phyloP scores from a whole-genome alignment of 2,329 filamentous ascomycete species.

The Acrocalymma vagum region DNA sequence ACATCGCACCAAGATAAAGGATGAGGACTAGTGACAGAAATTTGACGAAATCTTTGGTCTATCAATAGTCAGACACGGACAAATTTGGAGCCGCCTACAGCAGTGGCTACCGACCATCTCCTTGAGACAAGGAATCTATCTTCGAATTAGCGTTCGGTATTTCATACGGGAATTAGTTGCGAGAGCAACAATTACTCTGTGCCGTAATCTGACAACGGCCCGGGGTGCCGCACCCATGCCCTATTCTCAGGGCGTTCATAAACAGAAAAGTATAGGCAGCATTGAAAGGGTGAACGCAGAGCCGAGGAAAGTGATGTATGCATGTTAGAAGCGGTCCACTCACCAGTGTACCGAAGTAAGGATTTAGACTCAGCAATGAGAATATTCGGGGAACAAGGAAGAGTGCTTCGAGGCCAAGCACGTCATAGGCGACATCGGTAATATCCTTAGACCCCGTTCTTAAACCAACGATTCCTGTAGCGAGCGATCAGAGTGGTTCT shows the following conservation, averaged over 20 bases:
- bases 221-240: background rate
- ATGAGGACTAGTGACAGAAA: constrained; percentile 81
- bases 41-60: constrained; percentile 87
- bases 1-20: constrained; percentile 72
- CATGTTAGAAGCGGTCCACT: constrained; percentile 19
- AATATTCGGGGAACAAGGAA: constrained; percentile 90
- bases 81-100: background rate
- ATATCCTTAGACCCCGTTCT: constrained; percentile 66
- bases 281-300: too few species aligned
- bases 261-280: too few species aligned
- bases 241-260: background rate
- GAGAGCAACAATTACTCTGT: background rate
- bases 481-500: too few species aligned
- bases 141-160: constrained; percentile 19
- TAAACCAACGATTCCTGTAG: constrained; percentile 71
- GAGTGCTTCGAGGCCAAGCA: constrained; percentile 86
- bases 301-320: too few species aligned
- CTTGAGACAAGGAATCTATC: constrained; percentile 83
- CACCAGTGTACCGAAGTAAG: constrained; percentile 84
- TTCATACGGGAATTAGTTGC: background rate
- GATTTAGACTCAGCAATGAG: constrained; percentile 84
- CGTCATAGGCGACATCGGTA: constrained; percentile 85
- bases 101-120: constrained; percentile 73
- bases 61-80: constrained; percentile 13
- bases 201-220: background rate